phyloP scores from a whole-genome alignment of 768 basidiomycete genomes.

The Lanmaoa pseudosensibilis region DNA sequence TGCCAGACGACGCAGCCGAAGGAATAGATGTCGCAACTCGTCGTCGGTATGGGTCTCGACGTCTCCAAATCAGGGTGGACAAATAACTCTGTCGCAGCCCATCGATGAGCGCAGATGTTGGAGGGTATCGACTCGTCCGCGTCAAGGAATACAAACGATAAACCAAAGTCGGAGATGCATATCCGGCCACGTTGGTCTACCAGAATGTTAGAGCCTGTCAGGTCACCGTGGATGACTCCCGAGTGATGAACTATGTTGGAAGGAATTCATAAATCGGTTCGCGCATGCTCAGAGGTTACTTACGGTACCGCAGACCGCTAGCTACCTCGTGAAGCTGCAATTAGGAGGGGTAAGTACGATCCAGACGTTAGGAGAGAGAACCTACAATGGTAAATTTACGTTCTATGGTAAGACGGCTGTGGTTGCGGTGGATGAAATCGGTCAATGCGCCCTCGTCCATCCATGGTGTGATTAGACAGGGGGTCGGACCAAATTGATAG shows the following conservation, averaged over 20 bases:
- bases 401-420: slow-evolving; percentile 1
- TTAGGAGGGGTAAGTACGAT: not conserved
- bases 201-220: slow-evolving; percentile 16
- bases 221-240: slow-evolving; percentile 15
- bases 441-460: slow-evolving; percentile 12
- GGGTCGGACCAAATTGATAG: slow-evolving; percentile 7
- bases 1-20: slow-evolving; percentile 13
- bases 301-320: slow-evolving; percentile 13
- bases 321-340: slow-evolving; percentile 12
- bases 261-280: not conserved
- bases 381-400: slow-evolving; percentile 4
- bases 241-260: slow-evolving; percentile 7
- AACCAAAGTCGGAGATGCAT: slow-evolving; percentile 17
- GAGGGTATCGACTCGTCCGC: slow-evolving; percentile 3
- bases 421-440: slow-evolving; percentile 5
- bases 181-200: slow-evolving; percentile 2
- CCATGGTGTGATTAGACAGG: slow-evolving; percentile 14
- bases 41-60: slow-evolving; percentile 4
- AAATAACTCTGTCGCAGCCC: slow-evolving; percentile 14
- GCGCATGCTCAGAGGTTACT: not conserved
- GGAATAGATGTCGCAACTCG: slow-evolving; percentile 11
- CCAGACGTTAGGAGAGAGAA: not conserved
- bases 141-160: slow-evolving; percentile 2
- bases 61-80: slow-evolving; percentile 9
- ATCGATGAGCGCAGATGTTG: slow-evolving; percentile 6